Percentiles rank a stretch among this genome's conserved stretches.
Conservation (phyloP, 495 filamentous ascomycete species). For the Chaetomium cochliodes region DNA sequence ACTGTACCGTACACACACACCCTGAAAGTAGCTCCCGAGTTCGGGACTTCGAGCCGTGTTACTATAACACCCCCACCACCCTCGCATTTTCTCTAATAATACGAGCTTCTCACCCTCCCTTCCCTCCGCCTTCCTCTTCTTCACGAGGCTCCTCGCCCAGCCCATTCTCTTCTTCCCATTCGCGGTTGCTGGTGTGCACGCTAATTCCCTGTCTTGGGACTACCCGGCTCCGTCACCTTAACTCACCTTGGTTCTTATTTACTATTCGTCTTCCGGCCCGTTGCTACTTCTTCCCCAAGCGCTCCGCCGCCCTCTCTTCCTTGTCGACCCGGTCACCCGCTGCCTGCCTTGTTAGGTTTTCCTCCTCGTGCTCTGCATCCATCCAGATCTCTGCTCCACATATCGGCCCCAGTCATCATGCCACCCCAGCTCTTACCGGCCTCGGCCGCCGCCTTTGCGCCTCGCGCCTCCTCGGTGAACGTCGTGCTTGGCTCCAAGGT, state of each 20-base stretch:
- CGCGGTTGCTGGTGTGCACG: slow-evolving; percentile 54
- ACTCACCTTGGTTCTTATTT: slow-evolving; percentile 49
- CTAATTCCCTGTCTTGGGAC: slow-evolving; percentile 59
- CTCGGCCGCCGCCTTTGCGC: slow-evolving; percentile 94
- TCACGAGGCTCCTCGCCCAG: slow-evolving; percentile 47
- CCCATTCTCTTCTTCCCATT: slow-evolving; percentile 53
- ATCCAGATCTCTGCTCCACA: slow-evolving; percentile 25
- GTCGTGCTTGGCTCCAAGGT: slow-evolving; percentile 92
- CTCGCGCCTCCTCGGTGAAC: slow-evolving; percentile 84
- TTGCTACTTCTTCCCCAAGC: slow-evolving; percentile 46
- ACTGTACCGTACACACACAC: not conserved
- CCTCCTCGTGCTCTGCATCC: slow-evolving; percentile 23
- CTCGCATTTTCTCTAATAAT: slow-evolving; percentile 29
- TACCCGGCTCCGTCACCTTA: slow-evolving; percentile 53
- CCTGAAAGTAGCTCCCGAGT: slow-evolving; percentile 10
- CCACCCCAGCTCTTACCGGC: slow-evolving; percentile 88
- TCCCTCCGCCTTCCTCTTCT: slow-evolving; percentile 37
- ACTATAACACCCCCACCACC: slow-evolving; percentile 46
- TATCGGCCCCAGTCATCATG: slow-evolving; percentile 60
- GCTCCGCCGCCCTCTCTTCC: slow-evolving; percentile 51
- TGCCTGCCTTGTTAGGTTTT: not conserved
- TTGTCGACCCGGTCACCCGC: slow-evolving; percentile 28
- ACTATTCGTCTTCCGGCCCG: slow-evolving; percentile 55
- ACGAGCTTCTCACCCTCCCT: slow-evolving; percentile 50
- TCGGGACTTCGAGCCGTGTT: slow-evolving; percentile 29